These are phyloP conservation scores for Geotrichum phurueaensis DNA, from an alignment of 1,139 yeast genomes.

Conservation along the genomic window DNA sequence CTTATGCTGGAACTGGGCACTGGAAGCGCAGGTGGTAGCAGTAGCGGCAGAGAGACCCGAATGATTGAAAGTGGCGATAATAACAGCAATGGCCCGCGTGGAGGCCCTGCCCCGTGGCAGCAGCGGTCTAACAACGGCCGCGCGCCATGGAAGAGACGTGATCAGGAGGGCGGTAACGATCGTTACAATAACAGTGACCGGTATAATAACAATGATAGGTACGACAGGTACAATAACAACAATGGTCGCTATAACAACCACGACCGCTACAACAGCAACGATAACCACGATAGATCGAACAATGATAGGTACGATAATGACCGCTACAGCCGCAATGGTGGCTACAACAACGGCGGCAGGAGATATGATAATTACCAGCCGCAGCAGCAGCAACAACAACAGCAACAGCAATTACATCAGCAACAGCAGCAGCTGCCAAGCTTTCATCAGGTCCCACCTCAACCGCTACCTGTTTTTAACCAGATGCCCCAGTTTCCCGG, in stretches of 20 bases:
- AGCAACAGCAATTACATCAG: conserved; percentile 7
- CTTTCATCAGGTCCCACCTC: background rate
- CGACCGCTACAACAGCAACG: conserved; percentile 1
- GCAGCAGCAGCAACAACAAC: conserved; percentile 16
- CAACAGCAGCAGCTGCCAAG: conserved; percentile 8
- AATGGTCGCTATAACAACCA: conserved; percentile 3
- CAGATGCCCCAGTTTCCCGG: conserved; percentile 8
- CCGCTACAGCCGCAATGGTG: conserved; percentile 1
- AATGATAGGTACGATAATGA: background rate
- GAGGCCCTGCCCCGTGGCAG: conserved; percentile 19
- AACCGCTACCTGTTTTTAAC: conserved; percentile 12
- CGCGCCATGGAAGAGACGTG: conserved; percentile 20
- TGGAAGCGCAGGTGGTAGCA: conserved; percentile 20
- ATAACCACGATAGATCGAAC: background rate
- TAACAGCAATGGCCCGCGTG: conserved; percentile 13
- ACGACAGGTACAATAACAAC: conserved; percentile 5
- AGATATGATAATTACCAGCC: conserved; percentile 13
- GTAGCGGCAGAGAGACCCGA: conserved; percentile 14
- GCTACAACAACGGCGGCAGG: conserved; percentile 7
- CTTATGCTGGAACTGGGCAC: conserved; percentile 49
- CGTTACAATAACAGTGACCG: conserved; percentile 5
- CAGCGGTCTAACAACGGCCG: conserved; percentile 17
- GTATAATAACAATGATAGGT: conserved; percentile 2
- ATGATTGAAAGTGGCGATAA: conserved; percentile 16
- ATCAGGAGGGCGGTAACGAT: conserved; percentile 6